These are phyloP conservation scores for Yarrowia divulgata DNA, from an alignment of 805 yeast genomes.

Conservation along the genomic window DNA sequence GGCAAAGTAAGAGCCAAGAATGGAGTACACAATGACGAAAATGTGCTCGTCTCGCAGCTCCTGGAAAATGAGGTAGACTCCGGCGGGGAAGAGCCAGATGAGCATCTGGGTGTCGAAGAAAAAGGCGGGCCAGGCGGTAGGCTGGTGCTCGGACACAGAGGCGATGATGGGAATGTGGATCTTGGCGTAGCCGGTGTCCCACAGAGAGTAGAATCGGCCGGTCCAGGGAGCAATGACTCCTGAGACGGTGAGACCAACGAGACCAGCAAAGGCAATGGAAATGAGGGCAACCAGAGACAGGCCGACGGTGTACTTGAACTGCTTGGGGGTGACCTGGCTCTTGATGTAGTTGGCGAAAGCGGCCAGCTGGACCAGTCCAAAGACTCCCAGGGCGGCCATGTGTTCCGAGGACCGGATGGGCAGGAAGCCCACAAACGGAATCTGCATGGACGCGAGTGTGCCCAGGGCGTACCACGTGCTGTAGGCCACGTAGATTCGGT, in stretches of 20 bases:
- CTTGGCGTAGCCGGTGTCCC: slow-evolving; percentile 98
- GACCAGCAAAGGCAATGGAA: slow-evolving; percentile 69
- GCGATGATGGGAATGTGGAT: slow-evolving; percentile 98
- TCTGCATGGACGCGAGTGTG: slow-evolving; percentile 98
- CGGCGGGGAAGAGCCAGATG: slow-evolving; percentile 99
- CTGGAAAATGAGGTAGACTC: slow-evolving; percentile 87
- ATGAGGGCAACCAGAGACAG: slow-evolving; percentile 66
- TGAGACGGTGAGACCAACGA: slow-evolving; percentile 80
- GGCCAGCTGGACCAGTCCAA: slow-evolving; percentile 91
- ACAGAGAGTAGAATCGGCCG: slow-evolving; percentile 96
- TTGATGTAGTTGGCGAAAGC: slow-evolving; percentile 84
- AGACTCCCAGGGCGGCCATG: slow-evolving; percentile 97
- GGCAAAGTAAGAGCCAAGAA: slow-evolving; percentile 95
- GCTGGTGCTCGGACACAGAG: slow-evolving; percentile 98
- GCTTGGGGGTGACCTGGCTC: slow-evolving; percentile 70
- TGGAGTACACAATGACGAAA: slow-evolving; percentile 88
- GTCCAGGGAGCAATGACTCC: slow-evolving; percentile 99
- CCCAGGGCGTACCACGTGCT: slow-evolving; percentile 98
- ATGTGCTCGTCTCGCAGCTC: slow-evolving; percentile 92
- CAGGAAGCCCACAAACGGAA: slow-evolving; percentile 96
- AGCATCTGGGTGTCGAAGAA: slow-evolving; percentile 91
- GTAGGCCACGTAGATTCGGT: slow-evolving; percentile 85
- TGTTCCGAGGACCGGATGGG: slow-evolving; percentile 98
- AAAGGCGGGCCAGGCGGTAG: slow-evolving; percentile 99
- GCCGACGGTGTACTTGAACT: slow-evolving; percentile 62